Evolutionary conservation across 164 flowering plant genomes (phyloP).

Genomic region (Kingdonia uniflora): DNA sequence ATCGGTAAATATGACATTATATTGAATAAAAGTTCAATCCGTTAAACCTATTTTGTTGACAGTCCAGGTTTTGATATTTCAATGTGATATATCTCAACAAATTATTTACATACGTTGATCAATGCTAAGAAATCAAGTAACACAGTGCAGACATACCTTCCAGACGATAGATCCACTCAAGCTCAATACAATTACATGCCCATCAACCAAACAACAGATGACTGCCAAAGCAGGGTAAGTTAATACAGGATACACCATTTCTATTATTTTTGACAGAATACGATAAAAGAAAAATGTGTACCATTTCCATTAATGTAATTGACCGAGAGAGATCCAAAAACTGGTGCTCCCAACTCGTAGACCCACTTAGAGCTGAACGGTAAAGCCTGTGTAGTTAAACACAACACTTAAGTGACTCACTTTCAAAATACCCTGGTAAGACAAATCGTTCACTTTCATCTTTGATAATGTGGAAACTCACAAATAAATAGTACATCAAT

Average conservation of each 20-base stretch:
- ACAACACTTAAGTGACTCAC: background rate
- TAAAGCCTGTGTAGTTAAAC: conserved; percentile 25
- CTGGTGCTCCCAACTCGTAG: conserved; percentile 58
- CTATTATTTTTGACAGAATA: background rate
- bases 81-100: background rate
- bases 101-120: background rate
- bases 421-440: background rate
- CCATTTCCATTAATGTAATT: conserved; percentile 40
- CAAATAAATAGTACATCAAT: too few relatives aligned
- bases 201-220: conserved; percentile 88
- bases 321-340: conserved; percentile 74
- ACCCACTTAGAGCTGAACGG: conserved; percentile 51
- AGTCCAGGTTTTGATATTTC: too few relatives aligned
- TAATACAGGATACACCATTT: too few relatives aligned
- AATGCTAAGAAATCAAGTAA: background rate
- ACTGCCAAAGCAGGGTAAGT: conserved; percentile 32
- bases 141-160: conserved; percentile 39
- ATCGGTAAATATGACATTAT: background rate
- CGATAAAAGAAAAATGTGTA: conserved; percentile 12
- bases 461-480: too few relatives aligned
- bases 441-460: too few relatives aligned
- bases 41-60: background rate
- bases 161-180: conserved; percentile 52
- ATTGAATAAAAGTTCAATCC: background rate
- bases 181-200: conserved; percentile 49